A percentile compares a stretch with the other conserved stretches of the same genome.
Conservation (phyloP, 192 early-diverging fungal genomes). For the Funneliformis geosporum region DNA sequence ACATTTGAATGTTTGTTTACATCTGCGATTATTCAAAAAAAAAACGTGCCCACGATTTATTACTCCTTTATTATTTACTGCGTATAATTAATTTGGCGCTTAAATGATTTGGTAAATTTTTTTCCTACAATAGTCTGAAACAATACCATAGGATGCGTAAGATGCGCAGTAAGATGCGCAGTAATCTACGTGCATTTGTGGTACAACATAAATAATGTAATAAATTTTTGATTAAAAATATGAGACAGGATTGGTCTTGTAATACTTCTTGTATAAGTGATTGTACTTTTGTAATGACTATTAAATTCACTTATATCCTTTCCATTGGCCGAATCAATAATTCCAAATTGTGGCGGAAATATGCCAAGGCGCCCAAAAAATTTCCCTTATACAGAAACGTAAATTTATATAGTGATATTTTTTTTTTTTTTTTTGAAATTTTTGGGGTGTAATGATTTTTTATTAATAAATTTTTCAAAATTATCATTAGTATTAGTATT, state of each 20-base stretch:
- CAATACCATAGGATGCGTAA: neutral
- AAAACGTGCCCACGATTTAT: neutral
- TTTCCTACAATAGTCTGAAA: neutral
- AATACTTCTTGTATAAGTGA: neutral
- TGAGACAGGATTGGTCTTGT: neutral
- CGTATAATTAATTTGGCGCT: neutral
- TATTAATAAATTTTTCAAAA: too few species aligned
- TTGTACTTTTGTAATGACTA: neutral
- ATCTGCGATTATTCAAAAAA: neutral
- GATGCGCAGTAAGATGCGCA: neutral
- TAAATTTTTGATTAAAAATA: neutral
- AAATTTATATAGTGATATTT: neutral
- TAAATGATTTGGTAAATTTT: neutral
- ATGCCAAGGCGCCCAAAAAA: neutral
- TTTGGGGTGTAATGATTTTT: neutral
- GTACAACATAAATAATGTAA: neutral
- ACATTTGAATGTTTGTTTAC: constrained; percentile 1
- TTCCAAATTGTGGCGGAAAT: neutral
- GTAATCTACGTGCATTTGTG: neutral
- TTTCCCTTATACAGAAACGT: neutral
- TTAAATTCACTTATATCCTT: neutral
- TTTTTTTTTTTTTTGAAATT: neutral
- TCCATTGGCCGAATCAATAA: too few species aligned
- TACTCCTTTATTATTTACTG: neutral
- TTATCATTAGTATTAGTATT: too few species aligned